These are phyloP conservation scores for Colletotrichum tropicale DNA, from an alignment of 2,329 filamentous ascomycete genomes.

Conservation along the genomic window DNA sequence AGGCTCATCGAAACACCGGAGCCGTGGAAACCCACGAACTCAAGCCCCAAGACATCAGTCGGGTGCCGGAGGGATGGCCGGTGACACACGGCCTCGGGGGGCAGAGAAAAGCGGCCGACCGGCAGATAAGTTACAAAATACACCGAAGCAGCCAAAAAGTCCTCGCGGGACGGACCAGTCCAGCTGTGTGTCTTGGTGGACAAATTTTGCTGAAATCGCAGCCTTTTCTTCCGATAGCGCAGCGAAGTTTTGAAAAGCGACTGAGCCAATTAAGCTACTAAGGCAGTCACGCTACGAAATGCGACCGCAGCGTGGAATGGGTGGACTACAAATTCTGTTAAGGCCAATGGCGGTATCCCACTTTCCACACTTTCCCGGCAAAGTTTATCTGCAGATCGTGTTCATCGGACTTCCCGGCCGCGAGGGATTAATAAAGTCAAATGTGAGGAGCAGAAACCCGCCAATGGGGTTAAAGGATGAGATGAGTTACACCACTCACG, in stretches of 20 bases:
- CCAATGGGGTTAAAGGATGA: rapidly evolving
- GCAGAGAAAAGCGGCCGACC: background rate
- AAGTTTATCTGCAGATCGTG: background rate
- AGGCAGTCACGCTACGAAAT: background rate
- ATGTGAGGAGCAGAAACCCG: rapidly evolving
- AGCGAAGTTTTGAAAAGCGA: background rate
- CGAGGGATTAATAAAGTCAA: rapidly evolving
- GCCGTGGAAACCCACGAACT: background rate
- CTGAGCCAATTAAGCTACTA: background rate
- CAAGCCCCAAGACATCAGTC: background rate
- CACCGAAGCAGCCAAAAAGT: background rate
- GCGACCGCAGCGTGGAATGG: background rate
- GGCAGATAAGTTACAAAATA: background rate
- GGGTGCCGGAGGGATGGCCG: background rate
- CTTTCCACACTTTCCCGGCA: rapidly evolving
- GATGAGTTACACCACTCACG: background rate
- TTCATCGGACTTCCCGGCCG: background rate
- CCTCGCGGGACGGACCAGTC: rapidly evolving
- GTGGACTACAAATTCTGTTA: rapidly evolving
- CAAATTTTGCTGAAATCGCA: background rate
- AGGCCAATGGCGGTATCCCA: background rate
- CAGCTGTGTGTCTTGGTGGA: background rate
- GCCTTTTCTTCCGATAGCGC: background rate
- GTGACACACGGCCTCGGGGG: background rate
- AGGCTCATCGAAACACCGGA: background rate